phyloP scores from a whole-genome alignment of 108 stramenopile genomes.

The Epithemia pelagica region DNA sequence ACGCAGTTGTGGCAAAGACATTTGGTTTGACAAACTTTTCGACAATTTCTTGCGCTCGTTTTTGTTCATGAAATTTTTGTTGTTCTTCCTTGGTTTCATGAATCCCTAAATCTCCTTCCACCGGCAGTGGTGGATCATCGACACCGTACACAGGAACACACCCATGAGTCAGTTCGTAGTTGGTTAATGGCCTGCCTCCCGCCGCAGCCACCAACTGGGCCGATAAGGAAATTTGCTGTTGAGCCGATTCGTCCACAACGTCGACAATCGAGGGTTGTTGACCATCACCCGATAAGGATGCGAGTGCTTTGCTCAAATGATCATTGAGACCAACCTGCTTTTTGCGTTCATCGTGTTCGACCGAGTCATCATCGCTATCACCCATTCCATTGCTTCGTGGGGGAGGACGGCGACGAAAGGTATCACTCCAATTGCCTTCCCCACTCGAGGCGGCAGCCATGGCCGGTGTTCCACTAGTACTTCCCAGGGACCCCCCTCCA shows the following conservation, averaged over 20 bases:
- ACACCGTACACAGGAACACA: conserved; percentile 70
- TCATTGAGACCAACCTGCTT: conserved; percentile 81
- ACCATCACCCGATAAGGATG: conserved; percentile 50
- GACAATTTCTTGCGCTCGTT: conserved; percentile 63
- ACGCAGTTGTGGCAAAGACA: conserved; percentile 65
- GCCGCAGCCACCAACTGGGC: conserved; percentile 29
- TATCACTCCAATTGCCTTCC: no score
- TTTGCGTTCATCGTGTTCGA: conserved; percentile 72
- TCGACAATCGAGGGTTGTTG: background rate
- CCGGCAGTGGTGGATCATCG: conserved; percentile 75
- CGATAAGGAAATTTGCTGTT: background rate
- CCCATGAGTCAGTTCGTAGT: conserved; percentile 76
- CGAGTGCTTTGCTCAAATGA: conserved; percentile 68
- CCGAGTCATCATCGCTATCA: conserved; percentile 56
- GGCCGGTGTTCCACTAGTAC: background rate
- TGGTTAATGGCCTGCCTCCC: conserved; percentile 50
- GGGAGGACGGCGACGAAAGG: background rate
- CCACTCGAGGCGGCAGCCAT: no score
- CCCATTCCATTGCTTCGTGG: conserved; percentile 4
- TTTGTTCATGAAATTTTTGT: conserved; percentile 41
- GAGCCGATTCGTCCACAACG: background rate
- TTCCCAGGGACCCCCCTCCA: background rate
- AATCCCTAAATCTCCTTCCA: conserved; percentile 66
- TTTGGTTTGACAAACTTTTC: conserved; percentile 61
- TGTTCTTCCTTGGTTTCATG: conserved; percentile 84